Base-by-base conservation (phyloP, 306 rosid species). In the Medicago arabica region DNA sequence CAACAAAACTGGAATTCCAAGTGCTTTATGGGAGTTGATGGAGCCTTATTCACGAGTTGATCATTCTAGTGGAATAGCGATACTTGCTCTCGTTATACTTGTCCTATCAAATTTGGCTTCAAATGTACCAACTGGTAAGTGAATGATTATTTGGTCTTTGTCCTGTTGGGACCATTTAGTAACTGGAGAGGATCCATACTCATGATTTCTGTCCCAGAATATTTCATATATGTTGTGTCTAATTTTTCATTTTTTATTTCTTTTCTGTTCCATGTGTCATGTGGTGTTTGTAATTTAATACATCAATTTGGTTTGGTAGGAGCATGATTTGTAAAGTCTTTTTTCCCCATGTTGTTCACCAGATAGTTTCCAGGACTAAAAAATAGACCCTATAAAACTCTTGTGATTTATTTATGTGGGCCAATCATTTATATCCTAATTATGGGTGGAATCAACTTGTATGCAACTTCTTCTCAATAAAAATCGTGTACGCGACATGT, bases 51-150 rank as follows among this genome's bases (percentile, higher is more conserved):
- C 97, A 2, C 67, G 78, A 43, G 89, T 89, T 19, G 83, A 95
- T 69, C 85, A 17, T 64, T 64, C 70, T 21, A 75, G 83, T 18
- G 97, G 97, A 57, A 76, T 82, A 69, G 87, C 82, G 28, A 54
- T 92, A 51, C 97, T 95, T 62, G 86, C 97, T 19, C 16, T 95
- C 7, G 96, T 90, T 76, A 86, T 95, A 43, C 83, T 92, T 31
- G 63, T 75, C 63, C 85, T 95, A 23, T 95, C 98, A 80, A 95
- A 95, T 62, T 68, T 95, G 86, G 99, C 97, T 38, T 92, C 98
- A 67, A 95, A 95, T 73, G 98, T 92, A 25, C 97, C 99, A 67
- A 95, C 97, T 11, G 98, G 99, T 95, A 87, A 61, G 78, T 68
- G 21, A 6, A 57, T 66, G 8, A 46, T 53, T 12, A 17, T 75